Evolutionary conservation across 1,139 yeast species (phyloP).

Genomic region (Meyerozyma elateridarum): DNA sequence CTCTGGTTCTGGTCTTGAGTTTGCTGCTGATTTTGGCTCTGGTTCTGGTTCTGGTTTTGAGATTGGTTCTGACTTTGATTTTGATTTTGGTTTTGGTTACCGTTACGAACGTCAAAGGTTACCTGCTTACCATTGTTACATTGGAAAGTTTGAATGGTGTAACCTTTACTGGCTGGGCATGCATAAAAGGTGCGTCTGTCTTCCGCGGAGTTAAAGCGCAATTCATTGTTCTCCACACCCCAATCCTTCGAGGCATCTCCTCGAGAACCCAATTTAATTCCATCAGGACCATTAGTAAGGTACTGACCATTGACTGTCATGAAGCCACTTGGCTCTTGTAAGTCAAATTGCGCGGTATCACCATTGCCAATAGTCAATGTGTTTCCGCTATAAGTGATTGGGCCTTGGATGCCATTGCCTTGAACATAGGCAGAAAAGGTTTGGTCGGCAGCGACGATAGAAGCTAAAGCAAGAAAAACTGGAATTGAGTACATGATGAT

Average conservation of each 20-base stretch:
- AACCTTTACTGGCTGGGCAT: constrained; percentile 17
- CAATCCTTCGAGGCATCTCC: constrained; percentile 23
- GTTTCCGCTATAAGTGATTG: constrained; percentile 17
- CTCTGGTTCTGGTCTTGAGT: too few relatives aligned
- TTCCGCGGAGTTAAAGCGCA: constrained; percentile 18
- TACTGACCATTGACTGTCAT: constrained; percentile 18
- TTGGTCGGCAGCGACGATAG: constrained; percentile 28
- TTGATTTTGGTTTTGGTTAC: constrained; percentile 1
- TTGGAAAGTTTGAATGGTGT: constrained; percentile 10
- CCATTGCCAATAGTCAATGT: constrained; percentile 18
- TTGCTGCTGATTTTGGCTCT: too few relatives aligned
- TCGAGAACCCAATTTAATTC: constrained; percentile 11
- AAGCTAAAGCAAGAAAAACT: constrained; percentile 23
- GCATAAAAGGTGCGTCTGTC: constrained; percentile 21
- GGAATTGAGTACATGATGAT: constrained; percentile 1
- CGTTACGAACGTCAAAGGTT: constrained; percentile 12
- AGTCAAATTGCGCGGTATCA: constrained; percentile 17
- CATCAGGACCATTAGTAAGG: constrained; percentile 14
- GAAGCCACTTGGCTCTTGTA: constrained; percentile 30
- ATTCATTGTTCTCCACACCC: constrained; percentile 22
- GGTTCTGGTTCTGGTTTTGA: too few relatives aligned
- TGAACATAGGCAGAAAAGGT: constrained; percentile 23
- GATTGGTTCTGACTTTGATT: too few relatives aligned
- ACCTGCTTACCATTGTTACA: constrained; percentile 16
- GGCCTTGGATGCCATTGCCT: constrained; percentile 20